Evolutionary conservation across 257 asterid genomes (phyloP).

Genomic region (Petrea volubilis): DNA sequence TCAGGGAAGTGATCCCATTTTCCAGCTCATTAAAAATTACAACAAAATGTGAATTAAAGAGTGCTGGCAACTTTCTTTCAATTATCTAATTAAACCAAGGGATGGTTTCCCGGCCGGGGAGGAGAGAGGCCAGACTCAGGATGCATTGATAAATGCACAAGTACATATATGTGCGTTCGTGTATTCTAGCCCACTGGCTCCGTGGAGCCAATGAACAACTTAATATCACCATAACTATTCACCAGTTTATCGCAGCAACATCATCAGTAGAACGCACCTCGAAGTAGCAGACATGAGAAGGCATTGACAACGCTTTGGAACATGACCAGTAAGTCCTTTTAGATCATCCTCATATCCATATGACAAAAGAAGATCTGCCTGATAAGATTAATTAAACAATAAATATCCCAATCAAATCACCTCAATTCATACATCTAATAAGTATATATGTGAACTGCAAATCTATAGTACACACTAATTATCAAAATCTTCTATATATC

Average conservation of each 20-base stretch:
- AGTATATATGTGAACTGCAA: background rate
- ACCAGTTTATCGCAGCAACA: background rate
- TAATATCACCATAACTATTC: slow-evolving; percentile 9
- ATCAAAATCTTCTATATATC: background rate
- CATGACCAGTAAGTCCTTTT: slow-evolving; percentile 72
- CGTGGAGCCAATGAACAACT: slow-evolving; percentile 9
- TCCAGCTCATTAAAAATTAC: slow-evolving; percentile 2
- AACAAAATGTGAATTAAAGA: background rate
- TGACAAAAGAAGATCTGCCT: slow-evolving; percentile 98
- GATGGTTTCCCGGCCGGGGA: slow-evolving; percentile 11
- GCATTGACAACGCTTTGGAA: slow-evolving; percentile 90
- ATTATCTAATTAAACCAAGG: background rate
- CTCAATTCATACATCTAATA: background rate
- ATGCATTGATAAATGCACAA: background rate
- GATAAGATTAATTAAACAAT: slow-evolving; percentile 31
- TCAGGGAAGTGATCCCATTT: background rate
- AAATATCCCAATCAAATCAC: slow-evolving; percentile 15
- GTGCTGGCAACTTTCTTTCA: background rate
- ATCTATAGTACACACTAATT: background rate
- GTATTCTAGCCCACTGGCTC: background rate
- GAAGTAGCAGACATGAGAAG: slow-evolving; percentile 99
- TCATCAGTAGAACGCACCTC: slow-evolving; percentile 48
- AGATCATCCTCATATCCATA: slow-evolving; percentile 90
- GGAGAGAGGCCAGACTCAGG: background rate
- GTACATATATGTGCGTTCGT: background rate